These are phyloP conservation scores for Lycium ferocissimum DNA, from an alignment of 257 asterid species.

Conservation along the genomic window DNA sequence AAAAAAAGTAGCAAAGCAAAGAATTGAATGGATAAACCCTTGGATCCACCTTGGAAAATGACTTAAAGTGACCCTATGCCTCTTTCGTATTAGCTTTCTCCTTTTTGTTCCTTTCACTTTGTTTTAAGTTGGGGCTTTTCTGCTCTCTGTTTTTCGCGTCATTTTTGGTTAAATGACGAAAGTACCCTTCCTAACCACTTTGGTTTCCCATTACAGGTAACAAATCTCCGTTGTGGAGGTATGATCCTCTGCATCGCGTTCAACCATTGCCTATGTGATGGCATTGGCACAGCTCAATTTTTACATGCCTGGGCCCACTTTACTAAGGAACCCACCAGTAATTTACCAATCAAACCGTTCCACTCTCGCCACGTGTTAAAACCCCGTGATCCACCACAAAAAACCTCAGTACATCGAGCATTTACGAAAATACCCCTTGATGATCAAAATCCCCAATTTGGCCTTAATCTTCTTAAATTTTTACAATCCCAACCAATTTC, in stretches of 20 bases:
- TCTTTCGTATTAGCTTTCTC: slow-evolving; percentile 33
- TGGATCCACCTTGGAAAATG: slow-evolving; percentile 25
- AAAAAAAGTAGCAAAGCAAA: neutral
- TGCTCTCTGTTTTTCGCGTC: no score
- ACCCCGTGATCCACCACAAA: slow-evolving; percentile 63
- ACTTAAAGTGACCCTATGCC: slow-evolving; percentile 41
- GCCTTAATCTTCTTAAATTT: slow-evolving; percentile 50
- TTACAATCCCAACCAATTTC: slow-evolving; percentile 63
- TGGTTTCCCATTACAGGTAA: slow-evolving; percentile 52
- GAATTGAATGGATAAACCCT: neutral
- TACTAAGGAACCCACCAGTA: slow-evolving; percentile 39
- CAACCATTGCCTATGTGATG: slow-evolving; percentile 81
- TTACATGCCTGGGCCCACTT: slow-evolving; percentile 87
- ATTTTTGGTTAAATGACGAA: neutral
- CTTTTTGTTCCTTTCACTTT: slow-evolving; percentile 35
- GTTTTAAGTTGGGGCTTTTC: slow-evolving; percentile 1
- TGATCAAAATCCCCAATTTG: slow-evolving; percentile 14
- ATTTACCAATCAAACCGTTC: slow-evolving; percentile 48
- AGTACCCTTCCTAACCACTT: neutral
- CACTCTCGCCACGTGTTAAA: slow-evolving; percentile 72
- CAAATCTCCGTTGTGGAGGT: slow-evolving; percentile 75
- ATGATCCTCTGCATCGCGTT: slow-evolving; percentile 77
- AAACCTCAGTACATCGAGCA: slow-evolving; percentile 49
- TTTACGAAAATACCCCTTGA: slow-evolving; percentile 41
- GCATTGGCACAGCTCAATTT: slow-evolving; percentile 81